Evolutionary conservation across 257 asterid genomes (phyloP).

Genomic region (Penstemon davidsonii): DNA sequence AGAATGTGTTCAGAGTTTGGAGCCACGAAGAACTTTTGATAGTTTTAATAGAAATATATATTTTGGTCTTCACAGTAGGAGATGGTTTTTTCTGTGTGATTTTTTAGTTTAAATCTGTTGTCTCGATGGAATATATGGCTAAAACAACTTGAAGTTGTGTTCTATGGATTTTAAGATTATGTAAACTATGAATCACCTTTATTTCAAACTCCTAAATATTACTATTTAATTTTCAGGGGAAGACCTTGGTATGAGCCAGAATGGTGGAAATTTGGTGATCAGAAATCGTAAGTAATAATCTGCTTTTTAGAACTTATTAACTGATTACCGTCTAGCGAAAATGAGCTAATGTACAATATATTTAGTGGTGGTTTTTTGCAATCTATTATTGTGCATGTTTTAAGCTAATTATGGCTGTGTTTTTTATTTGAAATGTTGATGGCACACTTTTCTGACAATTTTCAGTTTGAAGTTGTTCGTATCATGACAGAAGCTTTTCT

Average conservation of each 20-base stretch:
- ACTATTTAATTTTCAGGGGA: slow-evolving; percentile 60
- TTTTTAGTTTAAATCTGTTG: no score
- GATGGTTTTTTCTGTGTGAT: not conserved
- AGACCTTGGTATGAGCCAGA: slow-evolving; percentile 91
- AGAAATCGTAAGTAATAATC: slow-evolving; percentile 69
- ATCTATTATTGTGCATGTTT: not conserved
- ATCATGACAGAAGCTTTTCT: slow-evolving; percentile 20
- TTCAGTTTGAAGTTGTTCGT: slow-evolving; percentile 20
- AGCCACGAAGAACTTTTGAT: not conserved
- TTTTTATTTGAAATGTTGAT: not conserved
- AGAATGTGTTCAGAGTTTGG: not conserved
- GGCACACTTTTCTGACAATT: no score
- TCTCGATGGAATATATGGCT: slow-evolving; percentile 6
- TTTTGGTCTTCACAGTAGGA: slow-evolving; percentile 10
- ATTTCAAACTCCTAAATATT: slow-evolving; percentile 1
- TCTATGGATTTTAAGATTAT: not conserved
- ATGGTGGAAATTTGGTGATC: slow-evolving; percentile 98
- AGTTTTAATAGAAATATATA: slow-evolving; percentile 4
- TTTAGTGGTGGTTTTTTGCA: not conserved
- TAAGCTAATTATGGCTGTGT: slow-evolving; percentile 1
- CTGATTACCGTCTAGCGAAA: not conserved
- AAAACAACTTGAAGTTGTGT: slow-evolving; percentile 11
- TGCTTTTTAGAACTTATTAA: not conserved
- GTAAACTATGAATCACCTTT: not conserved
- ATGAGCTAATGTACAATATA: not conserved